Percentiles rank a stretch among this genome's conserved stretches.
Conservation (phyloP, 78 protist species). For the Protostelium mycophagum region DNA sequence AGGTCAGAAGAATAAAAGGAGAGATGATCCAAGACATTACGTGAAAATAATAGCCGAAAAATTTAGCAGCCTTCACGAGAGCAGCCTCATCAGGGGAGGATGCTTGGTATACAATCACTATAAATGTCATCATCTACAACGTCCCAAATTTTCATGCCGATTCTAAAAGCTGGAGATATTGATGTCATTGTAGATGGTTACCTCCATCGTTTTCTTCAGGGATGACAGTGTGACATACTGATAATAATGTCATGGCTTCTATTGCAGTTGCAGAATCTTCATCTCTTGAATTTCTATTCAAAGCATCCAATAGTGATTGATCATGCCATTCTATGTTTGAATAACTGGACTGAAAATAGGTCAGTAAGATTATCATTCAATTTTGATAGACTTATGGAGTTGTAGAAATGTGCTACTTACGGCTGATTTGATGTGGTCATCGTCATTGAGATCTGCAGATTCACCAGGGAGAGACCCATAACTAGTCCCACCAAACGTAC, state of each 20-base stretch:
- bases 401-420: not conserved
- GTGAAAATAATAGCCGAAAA: constrained; percentile 15
- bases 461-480: not conserved
- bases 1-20: too few relatives aligned
- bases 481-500: not conserved
- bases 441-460: not conserved
- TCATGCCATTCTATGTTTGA: not conserved
- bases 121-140: too few relatives aligned
- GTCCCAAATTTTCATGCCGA: not conserved
- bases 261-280: not conserved
- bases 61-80: constrained; percentile 52
- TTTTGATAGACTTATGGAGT: not conserved
- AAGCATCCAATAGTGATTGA: not conserved
- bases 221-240: constrained; percentile 70
- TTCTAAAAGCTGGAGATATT: too few relatives aligned
- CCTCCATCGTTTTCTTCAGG: constrained; percentile 16
- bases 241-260: constrained; percentile 11
- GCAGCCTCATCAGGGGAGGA: constrained; percentile 93
- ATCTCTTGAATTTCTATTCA: not conserved
- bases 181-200: constrained; percentile 6
- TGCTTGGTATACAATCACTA: constrained; percentile 70
- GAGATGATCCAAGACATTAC: too few relatives aligned
- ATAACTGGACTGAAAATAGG: not conserved
- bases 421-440: not conserved
- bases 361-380: too few relatives aligned